phyloP scores from a whole-genome alignment of 2,329 filamentous ascomycete genomes.

The Falciphora oryzae region DNA sequence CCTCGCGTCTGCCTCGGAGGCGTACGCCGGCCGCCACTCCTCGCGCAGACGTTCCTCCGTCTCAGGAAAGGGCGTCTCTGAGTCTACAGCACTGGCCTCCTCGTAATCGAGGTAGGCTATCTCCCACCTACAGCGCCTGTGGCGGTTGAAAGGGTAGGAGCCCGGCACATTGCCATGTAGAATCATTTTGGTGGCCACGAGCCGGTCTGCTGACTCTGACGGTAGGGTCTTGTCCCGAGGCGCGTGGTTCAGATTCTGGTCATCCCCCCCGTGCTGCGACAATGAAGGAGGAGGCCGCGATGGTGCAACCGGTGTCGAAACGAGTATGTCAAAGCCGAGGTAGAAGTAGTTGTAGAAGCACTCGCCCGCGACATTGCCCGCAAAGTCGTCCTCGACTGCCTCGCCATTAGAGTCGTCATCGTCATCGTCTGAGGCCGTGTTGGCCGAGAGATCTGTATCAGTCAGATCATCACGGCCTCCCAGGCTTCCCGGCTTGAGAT shows the following conservation, averaged over 20 bases:
- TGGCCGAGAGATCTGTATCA: slow-evolving; percentile 69
- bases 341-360: slow-evolving; percentile 98
- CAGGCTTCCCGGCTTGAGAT: slow-evolving; percentile 23
- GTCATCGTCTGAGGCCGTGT: slow-evolving; percentile 66
- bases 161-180: slow-evolving; percentile 93
- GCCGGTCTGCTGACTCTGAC: slow-evolving; percentile 47
- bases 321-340: slow-evolving; percentile 85
- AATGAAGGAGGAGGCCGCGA: slow-evolving; percentile 57
- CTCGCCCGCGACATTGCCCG: slow-evolving; percentile 56
- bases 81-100: slow-evolving; percentile 46
- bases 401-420: slow-evolving; percentile 58
- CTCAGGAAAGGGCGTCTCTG: slow-evolving; percentile 72
- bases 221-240: slow-evolving; percentile 27
- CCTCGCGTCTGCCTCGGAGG: slow-evolving; percentile 45
- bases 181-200: slow-evolving; percentile 87
- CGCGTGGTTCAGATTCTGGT: background rate
- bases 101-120: slow-evolving; percentile 50
- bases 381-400: slow-evolving; percentile 49
- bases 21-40: slow-evolving; percentile 64
- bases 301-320: slow-evolving; percentile 68
- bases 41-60: slow-evolving; percentile 64
- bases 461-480: slow-evolving; percentile 47
- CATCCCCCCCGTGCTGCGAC: slow-evolving; percentile 10
- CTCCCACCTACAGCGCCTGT: slow-evolving; percentile 83
- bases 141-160: slow-evolving; percentile 93